Evolutionary conservation across 441 rosid genomes (phyloP).

Genomic region (Biscutella laevigata): DNA sequence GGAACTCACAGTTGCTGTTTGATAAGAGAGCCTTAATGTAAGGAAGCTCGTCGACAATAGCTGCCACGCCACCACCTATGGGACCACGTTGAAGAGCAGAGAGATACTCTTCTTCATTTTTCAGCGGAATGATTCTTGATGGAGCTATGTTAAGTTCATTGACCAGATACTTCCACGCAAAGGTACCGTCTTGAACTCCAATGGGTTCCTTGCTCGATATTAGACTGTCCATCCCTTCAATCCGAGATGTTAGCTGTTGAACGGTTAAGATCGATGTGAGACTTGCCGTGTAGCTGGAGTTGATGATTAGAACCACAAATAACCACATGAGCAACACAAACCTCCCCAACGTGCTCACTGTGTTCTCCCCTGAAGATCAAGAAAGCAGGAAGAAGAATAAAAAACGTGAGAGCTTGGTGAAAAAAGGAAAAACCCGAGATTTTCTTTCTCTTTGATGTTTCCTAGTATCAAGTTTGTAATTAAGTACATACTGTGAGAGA

Average conservation of each 20-base stretch:
- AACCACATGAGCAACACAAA: slow-evolving; percentile 83
- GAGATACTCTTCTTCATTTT: slow-evolving; percentile 42
- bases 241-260: slow-evolving; percentile 68
- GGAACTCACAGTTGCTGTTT: slow-evolving; percentile 50
- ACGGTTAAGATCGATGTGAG: slow-evolving; percentile 92
- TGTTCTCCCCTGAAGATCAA: slow-evolving; percentile 70
- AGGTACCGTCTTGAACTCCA: slow-evolving; percentile 86
- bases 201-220: slow-evolving; percentile 58
- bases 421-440: not conserved
- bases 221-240: slow-evolving; percentile 74
- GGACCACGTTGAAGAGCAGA: slow-evolving; percentile 61
- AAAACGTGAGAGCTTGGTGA: not conserved
- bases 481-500: slow-evolving; percentile 72
- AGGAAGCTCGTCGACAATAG: slow-evolving; percentile 86
- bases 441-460: not conserved
- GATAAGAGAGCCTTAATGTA: slow-evolving; percentile 72
- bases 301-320: slow-evolving; percentile 84
- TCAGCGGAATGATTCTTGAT: slow-evolving; percentile 53
- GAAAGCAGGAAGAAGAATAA: not conserved
- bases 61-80: slow-evolving; percentile 65
- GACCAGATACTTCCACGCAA: slow-evolving; percentile 59
- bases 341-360: slow-evolving; percentile 76
- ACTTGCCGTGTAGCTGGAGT: slow-evolving; percentile 96
- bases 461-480: not conserved
- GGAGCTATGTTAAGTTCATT: slow-evolving; percentile 71